These are phyloP conservation scores for Tolypocladium inflatum DNA, from an alignment of 2,329 filamentous ascomycete species.

Conservation along the genomic window DNA sequence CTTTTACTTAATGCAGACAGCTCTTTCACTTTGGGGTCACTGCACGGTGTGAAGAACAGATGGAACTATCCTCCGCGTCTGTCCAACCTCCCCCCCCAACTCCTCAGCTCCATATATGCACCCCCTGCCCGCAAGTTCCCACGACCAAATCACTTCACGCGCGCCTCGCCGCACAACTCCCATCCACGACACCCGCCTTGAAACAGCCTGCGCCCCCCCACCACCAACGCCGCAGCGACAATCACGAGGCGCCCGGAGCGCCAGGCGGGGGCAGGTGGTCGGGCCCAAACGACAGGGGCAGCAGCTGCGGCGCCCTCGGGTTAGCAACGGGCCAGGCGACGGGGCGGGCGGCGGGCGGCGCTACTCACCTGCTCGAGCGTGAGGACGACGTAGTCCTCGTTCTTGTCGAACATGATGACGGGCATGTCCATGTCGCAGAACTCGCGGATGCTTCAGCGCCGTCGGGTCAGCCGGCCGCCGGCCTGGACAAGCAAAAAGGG, in stretches of 20 bases:
- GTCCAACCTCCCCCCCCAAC: background rate
- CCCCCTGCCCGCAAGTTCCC: background rate
- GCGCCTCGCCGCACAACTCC: background rate
- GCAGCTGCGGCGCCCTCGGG: constrained; percentile 36
- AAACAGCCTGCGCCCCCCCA: background rate
- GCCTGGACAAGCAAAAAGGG: background rate
- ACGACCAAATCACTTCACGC: background rate
- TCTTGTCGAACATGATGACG: constrained; percentile 86
- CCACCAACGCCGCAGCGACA: constrained; percentile 5
- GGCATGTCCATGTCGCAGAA: constrained; percentile 62
- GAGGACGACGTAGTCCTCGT: constrained; percentile 61
- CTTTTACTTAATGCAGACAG: background rate
- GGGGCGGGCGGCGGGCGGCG: background rate
- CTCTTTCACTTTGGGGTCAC: background rate
- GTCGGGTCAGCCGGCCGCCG: constrained; percentile 5
- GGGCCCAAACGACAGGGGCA: constrained; percentile 61
- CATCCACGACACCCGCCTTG: background rate
- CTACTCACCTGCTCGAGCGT: constrained; percentile 54
- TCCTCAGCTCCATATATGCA: background rate
- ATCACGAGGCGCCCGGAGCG: background rate
- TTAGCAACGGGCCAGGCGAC: background rate
- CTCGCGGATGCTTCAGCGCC: constrained; percentile 55
- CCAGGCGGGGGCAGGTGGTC: constrained; percentile 35
- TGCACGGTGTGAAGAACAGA: background rate
- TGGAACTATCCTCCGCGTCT: background rate